Evolutionary conservation across 202 grass and related monocot species (phyloP), one percentile per base, ranked within the genome.

Genomic region (Eragrostis tef): DNA sequence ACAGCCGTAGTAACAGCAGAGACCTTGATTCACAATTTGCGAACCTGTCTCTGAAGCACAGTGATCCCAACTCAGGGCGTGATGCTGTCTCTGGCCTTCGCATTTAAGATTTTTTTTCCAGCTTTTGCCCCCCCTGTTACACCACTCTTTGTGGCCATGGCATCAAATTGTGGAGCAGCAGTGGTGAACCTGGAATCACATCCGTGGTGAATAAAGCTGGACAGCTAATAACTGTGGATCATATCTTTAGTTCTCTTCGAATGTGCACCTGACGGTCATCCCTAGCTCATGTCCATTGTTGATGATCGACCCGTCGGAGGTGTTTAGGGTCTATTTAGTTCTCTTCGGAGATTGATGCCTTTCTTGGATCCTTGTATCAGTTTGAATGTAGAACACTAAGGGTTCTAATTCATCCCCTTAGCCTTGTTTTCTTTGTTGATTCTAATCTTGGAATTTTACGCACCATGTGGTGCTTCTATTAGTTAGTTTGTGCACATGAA

Each of bases 11-110:
- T 84, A 94, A 73, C 67, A 94, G 88, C 84, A 94, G 81, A 89
- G 94, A 97, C 59, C 81, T 97, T 0, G 90, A 94, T 87, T 88
- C 90, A 14, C 90, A 91, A 52, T 94, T 97, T 31, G 86, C 90
- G 52, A 86, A 73, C 66, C 76, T 97, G 67, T 94, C 94, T 82
- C 76, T 94, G 43, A 94, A 97, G 59, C 89, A 89, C 27, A 86
- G 81, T 14, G 91, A 97, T 82, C 80, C 81, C 20, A 89, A 73
- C 77, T 82, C 90, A 29, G 77, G 63, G 48, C 69, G 29, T 1
- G 94, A 97, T 64, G 49, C 87, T 48, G 64, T 89, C 47, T 70
- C 67, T 42, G 81, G 79, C 68, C 81, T 97, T 74, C 92, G 42
- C 62, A 94, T 92, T 86, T 97, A 85, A 80, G 62, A 51, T 80